These are phyloP conservation scores for Cercophora scortea DNA, from an alignment of 495 filamentous ascomycete genomes.

Conservation along the genomic window DNA sequence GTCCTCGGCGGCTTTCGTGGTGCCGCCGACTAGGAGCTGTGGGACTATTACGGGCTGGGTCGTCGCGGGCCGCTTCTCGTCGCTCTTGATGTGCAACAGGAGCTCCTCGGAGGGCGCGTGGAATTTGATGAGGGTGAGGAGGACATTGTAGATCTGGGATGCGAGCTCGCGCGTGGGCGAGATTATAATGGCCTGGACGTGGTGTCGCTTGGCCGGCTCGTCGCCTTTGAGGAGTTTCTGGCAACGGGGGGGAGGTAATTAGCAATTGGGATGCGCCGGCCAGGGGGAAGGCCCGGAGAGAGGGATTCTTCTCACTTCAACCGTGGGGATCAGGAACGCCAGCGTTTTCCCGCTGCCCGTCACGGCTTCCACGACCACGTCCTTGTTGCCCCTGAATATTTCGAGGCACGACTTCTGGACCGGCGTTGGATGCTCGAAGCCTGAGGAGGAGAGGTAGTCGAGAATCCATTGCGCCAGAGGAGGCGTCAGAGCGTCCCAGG, in stretches of 20 bases:
- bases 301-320: slow-evolving; percentile 48
- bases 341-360: slow-evolving; percentile 95
- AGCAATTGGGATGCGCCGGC: too few relatives aligned
- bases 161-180: slow-evolving; percentile 92
- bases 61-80: slow-evolving; percentile 45
- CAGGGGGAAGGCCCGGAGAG: neutral
- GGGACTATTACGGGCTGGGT: slow-evolving; percentile 57
- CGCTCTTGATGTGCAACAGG: slow-evolving; percentile 38
- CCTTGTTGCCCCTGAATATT: slow-evolving; percentile 86
- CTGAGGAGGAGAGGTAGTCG: slow-evolving; percentile 75
- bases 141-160: slow-evolving; percentile 79
- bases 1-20: slow-evolving; percentile 75
- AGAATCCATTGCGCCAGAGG: slow-evolving; percentile 85
- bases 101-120: slow-evolving; percentile 67
- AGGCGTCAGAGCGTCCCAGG: slow-evolving; percentile 64
- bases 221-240: slow-evolving; percentile 58
- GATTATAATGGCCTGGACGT: slow-evolving; percentile 83
- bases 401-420: slow-evolving; percentile 93
- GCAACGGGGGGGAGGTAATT: too few relatives aligned
- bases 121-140: slow-evolving; percentile 68
- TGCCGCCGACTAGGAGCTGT: slow-evolving; percentile 81
- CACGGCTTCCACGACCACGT: slow-evolving; percentile 95
- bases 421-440: slow-evolving; percentile 82
- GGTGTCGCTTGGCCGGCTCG: slow-evolving; percentile 76
- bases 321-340: slow-evolving; percentile 79